Conservation (phyloP, 2,329 filamentous ascomycete genomes). For the Fusarium tjaetaba region DNA sequence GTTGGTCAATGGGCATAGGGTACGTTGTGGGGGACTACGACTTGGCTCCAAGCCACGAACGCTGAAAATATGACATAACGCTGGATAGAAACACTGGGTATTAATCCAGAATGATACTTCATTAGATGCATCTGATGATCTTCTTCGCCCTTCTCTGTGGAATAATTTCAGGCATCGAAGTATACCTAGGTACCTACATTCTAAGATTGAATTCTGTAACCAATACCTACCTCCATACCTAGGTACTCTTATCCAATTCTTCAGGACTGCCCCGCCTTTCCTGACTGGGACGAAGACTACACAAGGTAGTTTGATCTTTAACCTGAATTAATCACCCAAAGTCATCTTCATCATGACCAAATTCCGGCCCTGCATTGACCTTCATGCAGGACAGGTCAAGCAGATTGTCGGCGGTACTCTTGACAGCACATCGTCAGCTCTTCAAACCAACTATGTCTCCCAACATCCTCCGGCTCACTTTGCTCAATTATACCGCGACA, state of each 20-base stretch:
- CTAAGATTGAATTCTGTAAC: background rate
- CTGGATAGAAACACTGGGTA: background rate
- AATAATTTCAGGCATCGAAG: background rate
- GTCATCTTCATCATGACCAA: conserved; percentile 74
- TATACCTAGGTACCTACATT: background rate
- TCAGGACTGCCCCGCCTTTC: conserved; percentile 30
- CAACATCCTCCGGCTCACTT: conserved; percentile 84
- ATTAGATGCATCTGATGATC: background rate
- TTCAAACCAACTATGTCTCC: conserved; percentile 95
- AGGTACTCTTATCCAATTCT: background rate
- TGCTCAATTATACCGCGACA: conserved; percentile 80
- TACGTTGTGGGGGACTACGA: background rate
- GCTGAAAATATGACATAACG: background rate
- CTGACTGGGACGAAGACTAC: background rate
- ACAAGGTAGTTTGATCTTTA: conserved; percentile 2
- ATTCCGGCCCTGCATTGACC: conserved; percentile 95
- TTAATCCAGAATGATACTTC: background rate
- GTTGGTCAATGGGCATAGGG: background rate
- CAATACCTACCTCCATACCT: background rate
- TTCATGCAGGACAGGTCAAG: conserved; percentile 97
- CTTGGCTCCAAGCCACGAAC: background rate
- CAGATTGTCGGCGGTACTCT: conserved; percentile 98
- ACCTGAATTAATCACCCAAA: background rate
- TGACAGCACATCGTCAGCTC: conserved; percentile 68
- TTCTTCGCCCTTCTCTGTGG: no score